These are phyloP conservation scores for Pontederia paniculata DNA, from an alignment of 176 grass and related monocot species.

Conservation along the genomic window DNA sequence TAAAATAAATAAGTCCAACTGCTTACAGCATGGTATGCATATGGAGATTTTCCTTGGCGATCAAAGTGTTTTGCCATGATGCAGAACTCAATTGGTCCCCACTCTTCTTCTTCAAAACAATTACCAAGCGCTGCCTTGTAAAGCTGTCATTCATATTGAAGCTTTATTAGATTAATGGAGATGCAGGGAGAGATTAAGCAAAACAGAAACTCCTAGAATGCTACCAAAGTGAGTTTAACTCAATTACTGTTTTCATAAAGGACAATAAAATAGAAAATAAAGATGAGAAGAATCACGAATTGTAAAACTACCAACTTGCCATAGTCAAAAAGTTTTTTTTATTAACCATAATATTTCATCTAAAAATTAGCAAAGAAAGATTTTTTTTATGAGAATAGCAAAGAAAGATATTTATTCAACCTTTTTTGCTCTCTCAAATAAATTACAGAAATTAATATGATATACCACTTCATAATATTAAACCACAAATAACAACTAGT, in stretches of 20 bases:
- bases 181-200: not conserved
- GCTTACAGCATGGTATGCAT: constrained; percentile 82
- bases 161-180: not conserved
- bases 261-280: not conserved
- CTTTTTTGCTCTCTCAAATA: no score
- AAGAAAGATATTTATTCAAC: no score
- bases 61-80: constrained; percentile 89
- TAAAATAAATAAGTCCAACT: not conserved
- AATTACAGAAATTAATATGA: not conserved
- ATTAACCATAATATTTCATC: no score
- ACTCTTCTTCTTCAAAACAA: constrained; percentile 89
- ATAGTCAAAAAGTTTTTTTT: no score
- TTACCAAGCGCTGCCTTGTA: constrained; percentile 79
- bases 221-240: not conserved
- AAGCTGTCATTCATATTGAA: constrained; percentile 42
- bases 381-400: no score
- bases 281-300: no score
- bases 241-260: no score
- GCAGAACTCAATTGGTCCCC: constrained; percentile 81
- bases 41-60: constrained; percentile 85
- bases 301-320: no score
- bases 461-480: not conserved
- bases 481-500: not conserved
- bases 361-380: no score
- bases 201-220: no score